A percentile compares a stretch with the other conserved stretches of the same genome.
Conservation (phyloP, 2,329 filamentous ascomycete genomes). For the Stachybotrys elegans region DNA sequence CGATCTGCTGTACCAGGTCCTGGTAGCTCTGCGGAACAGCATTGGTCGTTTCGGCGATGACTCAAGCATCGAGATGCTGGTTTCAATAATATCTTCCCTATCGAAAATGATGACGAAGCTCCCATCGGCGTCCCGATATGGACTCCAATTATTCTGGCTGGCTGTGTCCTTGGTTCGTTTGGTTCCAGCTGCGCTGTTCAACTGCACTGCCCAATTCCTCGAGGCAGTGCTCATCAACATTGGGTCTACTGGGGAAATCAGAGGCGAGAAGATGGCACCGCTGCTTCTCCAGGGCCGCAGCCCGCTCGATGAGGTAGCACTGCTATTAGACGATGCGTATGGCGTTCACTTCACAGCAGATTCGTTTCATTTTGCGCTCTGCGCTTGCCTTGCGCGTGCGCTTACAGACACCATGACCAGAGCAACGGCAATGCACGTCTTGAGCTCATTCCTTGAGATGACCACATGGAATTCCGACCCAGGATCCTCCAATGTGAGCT, state of each 20-base stretch:
- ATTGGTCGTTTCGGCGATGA: conserved; percentile 61
- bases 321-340: conserved; percentile 59
- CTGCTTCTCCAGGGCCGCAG: conserved; percentile 56
- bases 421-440: conserved; percentile 51
- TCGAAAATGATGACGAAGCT: conserved; percentile 70
- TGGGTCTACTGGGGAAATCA: conserved; percentile 53
- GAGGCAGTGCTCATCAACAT: conserved; percentile 62
- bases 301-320: conserved; percentile 57
- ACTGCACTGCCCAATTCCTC: conserved; percentile 59
- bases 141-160: conserved; percentile 65
- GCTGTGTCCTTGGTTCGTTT: conserved; percentile 62
- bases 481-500: conserved; percentile 3
- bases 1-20: conserved; percentile 65
- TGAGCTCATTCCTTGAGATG: conserved; percentile 53
- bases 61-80: conserved; percentile 61
- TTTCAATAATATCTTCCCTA: conserved; percentile 61
- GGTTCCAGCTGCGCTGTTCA: conserved; percentile 58
- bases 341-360: conserved; percentile 60
- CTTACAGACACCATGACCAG: conserved; percentile 59
- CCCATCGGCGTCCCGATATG: conserved; percentile 61
- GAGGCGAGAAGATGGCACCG: conserved; percentile 53
- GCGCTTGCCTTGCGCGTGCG: conserved; percentile 58
- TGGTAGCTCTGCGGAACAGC: conserved; percentile 62
- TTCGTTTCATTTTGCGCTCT: conserved; percentile 63
- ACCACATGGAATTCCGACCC: conserved; percentile 19